Evolutionary conservation across 306 rosid species (phyloP).

Genomic region (Calophaca sinica): DNA sequence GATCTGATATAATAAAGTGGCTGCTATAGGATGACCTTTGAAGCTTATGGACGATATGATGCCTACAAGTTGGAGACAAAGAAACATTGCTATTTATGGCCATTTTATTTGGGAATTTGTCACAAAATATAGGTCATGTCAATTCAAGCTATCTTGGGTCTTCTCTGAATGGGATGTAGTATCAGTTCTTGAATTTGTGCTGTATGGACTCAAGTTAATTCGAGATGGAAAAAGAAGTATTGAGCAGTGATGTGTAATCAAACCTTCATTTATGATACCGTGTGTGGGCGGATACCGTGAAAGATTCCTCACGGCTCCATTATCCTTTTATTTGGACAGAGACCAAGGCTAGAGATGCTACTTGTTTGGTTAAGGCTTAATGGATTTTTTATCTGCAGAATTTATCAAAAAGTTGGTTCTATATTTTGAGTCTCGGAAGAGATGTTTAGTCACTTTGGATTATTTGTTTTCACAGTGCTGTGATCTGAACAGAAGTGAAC

Average conservation of each 20-base stretch:
- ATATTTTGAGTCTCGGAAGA: conserved; percentile 45
- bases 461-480: conserved; percentile 44
- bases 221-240: conserved; percentile 58
- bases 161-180: conserved; percentile 48
- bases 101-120: conserved; percentile 43
- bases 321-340: conserved; percentile 59
- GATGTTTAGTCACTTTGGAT: conserved; percentile 48
- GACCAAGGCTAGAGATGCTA: conserved; percentile 53
- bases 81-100: conserved; percentile 51
- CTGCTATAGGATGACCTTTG: conserved; percentile 78
- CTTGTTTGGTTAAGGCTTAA: conserved; percentile 57
- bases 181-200: conserved; percentile 54
- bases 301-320: conserved; percentile 50
- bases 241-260: conserved; percentile 62
- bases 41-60: conserved; percentile 68
- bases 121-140: conserved; percentile 42
- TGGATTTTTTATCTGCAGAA: conserved; percentile 53
- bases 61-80: conserved; percentile 69
- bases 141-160: conserved; percentile 55
- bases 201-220: conserved; percentile 65
- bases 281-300: conserved; percentile 55
- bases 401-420: conserved; percentile 60
- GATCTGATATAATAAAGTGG: conserved; percentile 74
- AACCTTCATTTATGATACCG: conserved; percentile 55
- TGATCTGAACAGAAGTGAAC: conserved; percentile 50